These are phyloP conservation scores for Hyaloscypha bicolor DNA, from an alignment of 495 filamentous ascomycete species.

Conservation along the genomic window DNA sequence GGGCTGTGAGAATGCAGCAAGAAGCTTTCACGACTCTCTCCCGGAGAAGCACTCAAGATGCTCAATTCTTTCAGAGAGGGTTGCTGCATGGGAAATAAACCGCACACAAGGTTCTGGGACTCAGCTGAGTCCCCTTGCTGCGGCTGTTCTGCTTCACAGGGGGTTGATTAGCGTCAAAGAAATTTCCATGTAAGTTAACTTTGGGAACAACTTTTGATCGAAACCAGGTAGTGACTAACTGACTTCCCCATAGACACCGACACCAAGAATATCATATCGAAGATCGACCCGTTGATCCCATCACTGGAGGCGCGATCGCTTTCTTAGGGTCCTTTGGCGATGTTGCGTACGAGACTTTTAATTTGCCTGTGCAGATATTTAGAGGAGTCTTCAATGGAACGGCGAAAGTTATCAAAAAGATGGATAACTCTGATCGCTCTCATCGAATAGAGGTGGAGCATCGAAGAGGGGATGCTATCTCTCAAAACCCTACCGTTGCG, in stretches of 20 bases:
- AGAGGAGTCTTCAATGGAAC: slow-evolving; percentile 60
- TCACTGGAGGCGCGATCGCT: slow-evolving; percentile 62
- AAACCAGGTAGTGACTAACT: slow-evolving; percentile 44
- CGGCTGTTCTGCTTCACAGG: slow-evolving; percentile 57
- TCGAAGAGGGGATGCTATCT: no score
- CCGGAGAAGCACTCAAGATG: slow-evolving; percentile 60
- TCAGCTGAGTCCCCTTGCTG: slow-evolving; percentile 67
- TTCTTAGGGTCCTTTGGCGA: slow-evolving; percentile 53
- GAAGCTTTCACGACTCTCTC: slow-evolving; percentile 68
- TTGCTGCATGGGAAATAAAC: slow-evolving; percentile 65
- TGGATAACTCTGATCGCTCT: background rate
- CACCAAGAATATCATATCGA: slow-evolving; percentile 56
- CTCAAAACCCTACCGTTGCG: background rate
- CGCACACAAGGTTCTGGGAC: slow-evolving; percentile 40
- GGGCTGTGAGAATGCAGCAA: slow-evolving; percentile 61
- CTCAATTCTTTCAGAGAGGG: slow-evolving; percentile 58
- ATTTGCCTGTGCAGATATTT: slow-evolving; percentile 42
- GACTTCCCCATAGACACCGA: slow-evolving; percentile 23
- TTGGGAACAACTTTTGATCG: slow-evolving; percentile 52
- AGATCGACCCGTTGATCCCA: slow-evolving; percentile 54
- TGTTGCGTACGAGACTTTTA: slow-evolving; percentile 2
- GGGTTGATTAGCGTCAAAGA: slow-evolving; percentile 28
- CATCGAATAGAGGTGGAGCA: no score
- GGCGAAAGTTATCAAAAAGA: background rate
- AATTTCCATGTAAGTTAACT: background rate